phyloP scores from a whole-genome alignment of 345 rosid species.

The Sonneratia alba region DNA sequence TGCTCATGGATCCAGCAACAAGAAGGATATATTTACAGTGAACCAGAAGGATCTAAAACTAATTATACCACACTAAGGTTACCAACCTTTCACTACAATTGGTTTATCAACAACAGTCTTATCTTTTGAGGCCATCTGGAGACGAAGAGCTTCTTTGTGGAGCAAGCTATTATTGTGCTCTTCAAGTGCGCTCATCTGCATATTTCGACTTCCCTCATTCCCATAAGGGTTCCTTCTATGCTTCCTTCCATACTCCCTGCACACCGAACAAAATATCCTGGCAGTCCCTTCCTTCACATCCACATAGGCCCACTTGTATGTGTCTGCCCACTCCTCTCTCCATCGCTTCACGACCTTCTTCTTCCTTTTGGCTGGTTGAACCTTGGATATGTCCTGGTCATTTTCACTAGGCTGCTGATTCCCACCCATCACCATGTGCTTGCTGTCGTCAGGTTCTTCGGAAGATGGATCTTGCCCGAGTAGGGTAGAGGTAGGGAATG shows the following conservation, averaged over 20 bases:
- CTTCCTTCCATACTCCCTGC: slow-evolving; percentile 95
- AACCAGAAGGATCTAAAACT: background rate
- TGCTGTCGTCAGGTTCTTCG: slow-evolving; percentile 76
- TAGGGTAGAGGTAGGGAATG: slow-evolving; percentile 69
- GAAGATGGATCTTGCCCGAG: slow-evolving; percentile 60
- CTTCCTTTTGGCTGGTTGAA: slow-evolving; percentile 68
- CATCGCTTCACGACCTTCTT: slow-evolving; percentile 96
- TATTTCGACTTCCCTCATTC: slow-evolving; percentile 96
- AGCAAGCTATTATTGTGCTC: slow-evolving; percentile 98
- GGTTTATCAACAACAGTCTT: slow-evolving; percentile 85
- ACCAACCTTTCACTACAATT: slow-evolving; percentile 76
- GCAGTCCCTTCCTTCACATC: slow-evolving; percentile 97
- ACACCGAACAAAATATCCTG: slow-evolving; percentile 92
- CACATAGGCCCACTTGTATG: slow-evolving; percentile 98
- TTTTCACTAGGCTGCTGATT: slow-evolving; percentile 50
- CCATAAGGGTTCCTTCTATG: slow-evolving; percentile 97
- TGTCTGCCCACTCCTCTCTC: slow-evolving; percentile 99
- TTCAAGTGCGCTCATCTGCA: slow-evolving; percentile 99
- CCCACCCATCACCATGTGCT: slow-evolving; percentile 54
- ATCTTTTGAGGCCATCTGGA: slow-evolving; percentile 96
- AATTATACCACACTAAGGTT: background rate
- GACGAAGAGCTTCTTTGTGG: slow-evolving; percentile 98
- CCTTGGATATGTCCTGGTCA: slow-evolving; percentile 64
- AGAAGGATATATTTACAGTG: background rate
- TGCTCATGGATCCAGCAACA: background rate